Conservation (phyloP, 108 stramenopile genomes). For the Mediolabrus comicus region DNA sequence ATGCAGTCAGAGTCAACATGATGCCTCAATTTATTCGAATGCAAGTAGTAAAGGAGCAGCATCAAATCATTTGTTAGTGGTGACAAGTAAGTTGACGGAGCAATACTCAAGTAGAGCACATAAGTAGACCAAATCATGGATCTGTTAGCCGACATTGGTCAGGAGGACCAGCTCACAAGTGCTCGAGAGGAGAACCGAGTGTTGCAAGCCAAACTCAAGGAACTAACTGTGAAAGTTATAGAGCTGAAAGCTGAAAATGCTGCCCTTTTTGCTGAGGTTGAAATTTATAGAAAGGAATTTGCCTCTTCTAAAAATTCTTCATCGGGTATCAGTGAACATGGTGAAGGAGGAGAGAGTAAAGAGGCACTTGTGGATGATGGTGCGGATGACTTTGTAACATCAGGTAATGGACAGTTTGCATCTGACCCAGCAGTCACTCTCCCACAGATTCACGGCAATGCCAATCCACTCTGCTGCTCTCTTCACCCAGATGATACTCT, state of each 20-base stretch:
- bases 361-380: slow-evolving; percentile 18
- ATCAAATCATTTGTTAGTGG: too few relatives aligned
- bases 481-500: slow-evolving; percentile 65
- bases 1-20: too few relatives aligned
- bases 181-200: slow-evolving; percentile 77
- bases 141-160: slow-evolving; percentile 77
- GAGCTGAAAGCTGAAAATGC: slow-evolving; percentile 66
- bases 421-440: slow-evolving; percentile 48
- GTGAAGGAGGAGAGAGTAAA: slow-evolving; percentile 12
- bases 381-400: slow-evolving; percentile 63
- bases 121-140: slow-evolving; percentile 71
- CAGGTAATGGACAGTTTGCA: slow-evolving; percentile 67
- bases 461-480: slow-evolving; percentile 71
- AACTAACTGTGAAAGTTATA: slow-evolving; percentile 51
- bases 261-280: slow-evolving; percentile 72
- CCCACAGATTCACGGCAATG: slow-evolving; percentile 52
- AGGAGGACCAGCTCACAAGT: slow-evolving; percentile 77
- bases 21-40: too few relatives aligned
- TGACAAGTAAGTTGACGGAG: too few relatives aligned
- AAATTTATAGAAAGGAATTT: slow-evolving; percentile 70
- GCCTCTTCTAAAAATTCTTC: slow-evolving; percentile 6
- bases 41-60: too few relatives aligned
- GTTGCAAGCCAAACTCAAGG: slow-evolving; percentile 69
- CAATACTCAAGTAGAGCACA: too few relatives aligned
- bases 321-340: background rate